phyloP scores from a whole-genome alignment of 2,329 filamentous ascomycete genomes.

The Claviceps paspali region DNA sequence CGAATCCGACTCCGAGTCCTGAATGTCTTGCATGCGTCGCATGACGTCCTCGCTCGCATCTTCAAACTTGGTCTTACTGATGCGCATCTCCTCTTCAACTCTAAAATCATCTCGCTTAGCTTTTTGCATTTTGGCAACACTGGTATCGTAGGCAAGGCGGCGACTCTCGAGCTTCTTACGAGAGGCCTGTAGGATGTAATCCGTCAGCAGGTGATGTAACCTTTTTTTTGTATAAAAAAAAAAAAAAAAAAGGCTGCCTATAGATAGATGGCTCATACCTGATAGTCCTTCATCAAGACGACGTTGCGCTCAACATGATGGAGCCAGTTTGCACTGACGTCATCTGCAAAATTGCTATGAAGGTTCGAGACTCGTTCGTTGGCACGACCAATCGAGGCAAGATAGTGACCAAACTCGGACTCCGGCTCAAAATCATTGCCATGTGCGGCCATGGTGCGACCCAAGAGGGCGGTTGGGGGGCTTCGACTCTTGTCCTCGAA shows the following conservation, averaged over 20 bases:
- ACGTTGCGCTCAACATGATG: conserved; percentile 82
- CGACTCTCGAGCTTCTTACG: conserved; percentile 90
- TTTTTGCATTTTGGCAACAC: conserved; percentile 80
- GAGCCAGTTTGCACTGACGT: conserved; percentile 71
- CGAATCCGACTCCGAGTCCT: conserved; percentile 75
- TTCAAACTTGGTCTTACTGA: conserved; percentile 90
- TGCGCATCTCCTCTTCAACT: conserved; percentile 79
- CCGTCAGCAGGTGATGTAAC: not conserved
- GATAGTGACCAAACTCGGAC: conserved; percentile 79
- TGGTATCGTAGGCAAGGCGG: conserved; percentile 80
- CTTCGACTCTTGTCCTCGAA: conserved; percentile 76
- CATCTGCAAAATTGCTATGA: conserved; percentile 68
- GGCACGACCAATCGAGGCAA: conserved; percentile 64
- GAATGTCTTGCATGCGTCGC: conserved; percentile 90
- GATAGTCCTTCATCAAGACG: conserved; percentile 95
- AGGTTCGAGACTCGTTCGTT: conserved; percentile 77
- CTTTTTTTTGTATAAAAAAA: too few species aligned
- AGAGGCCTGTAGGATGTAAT: conserved; percentile 32
- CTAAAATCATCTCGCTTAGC: conserved; percentile 87
- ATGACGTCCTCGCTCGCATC: conserved; percentile 86
- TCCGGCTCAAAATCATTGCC: conserved; percentile 86
- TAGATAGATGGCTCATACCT: conserved; percentile 37
- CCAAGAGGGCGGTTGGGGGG: conserved; percentile 63
- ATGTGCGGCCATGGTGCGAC: conserved; percentile 72
- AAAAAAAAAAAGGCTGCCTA: not conserved